Base-by-base conservation (phyloP, 768 basidiomycete species). In the Piloderma croceum region DNA sequence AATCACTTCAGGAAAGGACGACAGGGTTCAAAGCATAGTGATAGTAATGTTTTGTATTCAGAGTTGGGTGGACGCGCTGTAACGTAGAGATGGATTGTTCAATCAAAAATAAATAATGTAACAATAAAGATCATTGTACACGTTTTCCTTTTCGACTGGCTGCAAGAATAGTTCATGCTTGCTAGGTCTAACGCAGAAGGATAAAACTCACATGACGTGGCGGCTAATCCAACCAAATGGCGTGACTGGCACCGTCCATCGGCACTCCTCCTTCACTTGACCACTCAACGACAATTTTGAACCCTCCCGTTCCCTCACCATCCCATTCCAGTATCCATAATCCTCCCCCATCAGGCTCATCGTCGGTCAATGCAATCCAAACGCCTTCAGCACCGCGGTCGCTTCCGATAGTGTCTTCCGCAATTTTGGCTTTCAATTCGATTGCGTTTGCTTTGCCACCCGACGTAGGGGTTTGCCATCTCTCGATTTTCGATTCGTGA, bases 1-100 rank as follows among this genome's bases (percentile, higher is more conserved):
- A 81, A 90, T 48, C 71, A 83, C 57, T 79, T 85, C 60, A 87
- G 88, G 49, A 78, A 82, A 41, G 76, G 79, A 47, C 71, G 83
- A 7, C 52, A 55, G 15, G 76, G 71, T 17, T 37, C 29, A 15
- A 32, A 56, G 37, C 43, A n/a, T n/a, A n/a, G n/a, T n/a, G n/a
- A n/a, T n/a, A n/a, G n/a, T n/a, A n/a, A n/a, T n/a, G n/a, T n/a
- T n/a, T n/a, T n/a, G n/a, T n/a, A n/a, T n/a, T n/a, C n/a, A n/a
- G n/a, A n/a, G n/a, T n/a, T n/a, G n/a, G n/a, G n/a, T n/a, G n/a
- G n/a, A n/a, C n/a, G n/a, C n/a, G n/a, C n/a, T n/a, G n/a, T n/a
- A n/a, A n/a, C n/a, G n/a, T n/a, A n/a, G n/a, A n/a, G n/a, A n/a
- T n/a, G n/a, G n/a, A n/a, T n/a, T n/a, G n/a, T n/a, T n/a, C n/a